Evolutionary conservation across 495 filamentous ascomycete species (phyloP), one percentile per base, ranked within the genome.

Genomic region (Penicillium arizonense): DNA sequence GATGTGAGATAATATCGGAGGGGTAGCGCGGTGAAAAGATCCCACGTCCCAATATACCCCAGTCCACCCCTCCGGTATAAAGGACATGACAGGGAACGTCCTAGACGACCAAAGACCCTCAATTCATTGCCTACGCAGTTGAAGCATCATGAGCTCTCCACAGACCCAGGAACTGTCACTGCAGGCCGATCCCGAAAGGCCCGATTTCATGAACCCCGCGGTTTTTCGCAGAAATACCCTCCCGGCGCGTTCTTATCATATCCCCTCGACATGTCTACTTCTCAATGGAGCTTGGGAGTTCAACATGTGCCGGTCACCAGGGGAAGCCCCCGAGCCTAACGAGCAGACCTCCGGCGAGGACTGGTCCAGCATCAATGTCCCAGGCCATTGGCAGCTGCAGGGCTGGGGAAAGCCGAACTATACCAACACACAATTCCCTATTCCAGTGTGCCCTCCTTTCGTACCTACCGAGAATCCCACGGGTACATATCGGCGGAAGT

Each of bases 351-450:
- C 55, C 33, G 55, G 54, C 23, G 62, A 60, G 14, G 59, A 56
- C 47, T 85, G 84, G 80, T 70, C 62, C 12, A 60, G 70, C 34
- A 79, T 87, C 49, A 52, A 74, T 32, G 86, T 88, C 9, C 86
- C 85, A 1, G 81, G 83, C 10, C 85, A 86, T 76, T 89, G 86
- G 86, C 86, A 88, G 57, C 67, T 85, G 13, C 83, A 88, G 56
- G 84, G 84, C 32, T 79, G 82, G 51, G 83, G 83, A 6, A 77
- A 74, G 10, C 82, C 83, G 3, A 82, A 86, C 35, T 87, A 87
- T 56, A 85, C 81, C 6, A 89, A 88, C 53, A 63, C 82, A 47
- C 73, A 79, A 46, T 87, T 75, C 54, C 86, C 82, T 3, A 85
- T 85, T 44, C 82, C 84, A 2, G 73, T 79, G 10, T 71, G 78